Conservation (phyloP, 176 grass and related monocot species). For the Oryza rufipogon region DNA sequence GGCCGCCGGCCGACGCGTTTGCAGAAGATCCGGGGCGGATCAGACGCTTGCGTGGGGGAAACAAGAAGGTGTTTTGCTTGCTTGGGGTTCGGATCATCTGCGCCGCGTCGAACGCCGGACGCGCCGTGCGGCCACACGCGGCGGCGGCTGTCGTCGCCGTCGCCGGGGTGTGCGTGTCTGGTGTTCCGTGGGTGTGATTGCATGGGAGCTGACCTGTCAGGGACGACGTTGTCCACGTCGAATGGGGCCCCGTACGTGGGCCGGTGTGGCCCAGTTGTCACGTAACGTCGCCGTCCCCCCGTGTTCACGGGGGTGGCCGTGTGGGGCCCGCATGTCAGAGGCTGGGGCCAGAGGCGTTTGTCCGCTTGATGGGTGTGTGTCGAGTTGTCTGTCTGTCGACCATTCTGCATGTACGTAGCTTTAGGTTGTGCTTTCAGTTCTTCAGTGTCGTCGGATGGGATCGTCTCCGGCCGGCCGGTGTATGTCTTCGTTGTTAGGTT, state of each 20-base stretch:
- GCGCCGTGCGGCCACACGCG: neutral
- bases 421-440: neutral
- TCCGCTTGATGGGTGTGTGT: neutral
- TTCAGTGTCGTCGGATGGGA: neutral
- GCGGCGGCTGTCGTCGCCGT: neutral
- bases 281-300: conserved; percentile 6
- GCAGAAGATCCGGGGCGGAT: conserved; percentile 33
- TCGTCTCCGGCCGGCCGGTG: neutral
- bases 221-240: conserved; percentile 26
- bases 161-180: neutral
- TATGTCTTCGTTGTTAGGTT: neutral
- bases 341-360: neutral
- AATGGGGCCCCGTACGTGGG: neutral
- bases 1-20: no score
- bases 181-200: neutral
- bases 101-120: neutral
- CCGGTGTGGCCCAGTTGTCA: conserved; percentile 26
- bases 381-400: neutral
- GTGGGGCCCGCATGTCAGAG: neutral
- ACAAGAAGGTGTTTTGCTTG: conserved; percentile 51
- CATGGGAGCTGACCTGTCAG: conserved; percentile 33
- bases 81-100: conserved; percentile 47
- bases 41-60: conserved; percentile 65
- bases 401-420: neutral
- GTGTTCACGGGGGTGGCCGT: conserved; percentile 29